These are phyloP conservation scores for Teratosphaeria epicoccoides DNA, from an alignment of 2,329 filamentous ascomycete genomes.

Conservation along the genomic window DNA sequence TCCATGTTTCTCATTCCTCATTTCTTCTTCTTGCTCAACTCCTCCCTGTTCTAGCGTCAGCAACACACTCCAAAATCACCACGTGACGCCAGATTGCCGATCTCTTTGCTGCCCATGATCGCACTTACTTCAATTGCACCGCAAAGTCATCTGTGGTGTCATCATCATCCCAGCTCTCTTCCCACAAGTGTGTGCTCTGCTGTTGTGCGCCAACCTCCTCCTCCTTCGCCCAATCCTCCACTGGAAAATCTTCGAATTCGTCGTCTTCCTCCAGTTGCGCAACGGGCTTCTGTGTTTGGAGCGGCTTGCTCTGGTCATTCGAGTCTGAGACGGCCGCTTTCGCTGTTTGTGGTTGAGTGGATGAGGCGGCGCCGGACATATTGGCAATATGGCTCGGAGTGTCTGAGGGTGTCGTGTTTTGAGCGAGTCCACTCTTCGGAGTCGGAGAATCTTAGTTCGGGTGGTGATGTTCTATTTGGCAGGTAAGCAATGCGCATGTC, in stretches of 20 bases:
- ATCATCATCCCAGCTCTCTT: conserved; percentile 99
- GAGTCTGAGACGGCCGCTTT: conserved; percentile 30
- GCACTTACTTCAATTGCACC: conserved; percentile 73
- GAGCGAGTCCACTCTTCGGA: neutral
- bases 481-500: neutral
- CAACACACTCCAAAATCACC: neutral
- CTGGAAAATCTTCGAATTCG: conserved; percentile 97
- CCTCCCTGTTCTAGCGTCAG: conserved; percentile 49
- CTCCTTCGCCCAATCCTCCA: conserved; percentile 62
- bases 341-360: conserved; percentile 28
- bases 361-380: conserved; percentile 40
- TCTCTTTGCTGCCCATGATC: neutral
- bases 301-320: conserved; percentile 35
- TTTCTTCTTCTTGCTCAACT: conserved; percentile 70
- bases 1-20: neutral
- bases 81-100: neutral
- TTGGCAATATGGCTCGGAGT: conserved; percentile 27
- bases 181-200: conserved; percentile 69
- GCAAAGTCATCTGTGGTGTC: conserved; percentile 96
- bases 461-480: neutral
- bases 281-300: conserved; percentile 50
- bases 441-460: neutral
- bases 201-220: conserved; percentile 64
- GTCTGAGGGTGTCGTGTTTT: conserved; percentile 45
- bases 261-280: conserved; percentile 87